Conservation (phyloP, 2,329 filamentous ascomycete genomes). For the Fusarium tjaetaba region DNA sequence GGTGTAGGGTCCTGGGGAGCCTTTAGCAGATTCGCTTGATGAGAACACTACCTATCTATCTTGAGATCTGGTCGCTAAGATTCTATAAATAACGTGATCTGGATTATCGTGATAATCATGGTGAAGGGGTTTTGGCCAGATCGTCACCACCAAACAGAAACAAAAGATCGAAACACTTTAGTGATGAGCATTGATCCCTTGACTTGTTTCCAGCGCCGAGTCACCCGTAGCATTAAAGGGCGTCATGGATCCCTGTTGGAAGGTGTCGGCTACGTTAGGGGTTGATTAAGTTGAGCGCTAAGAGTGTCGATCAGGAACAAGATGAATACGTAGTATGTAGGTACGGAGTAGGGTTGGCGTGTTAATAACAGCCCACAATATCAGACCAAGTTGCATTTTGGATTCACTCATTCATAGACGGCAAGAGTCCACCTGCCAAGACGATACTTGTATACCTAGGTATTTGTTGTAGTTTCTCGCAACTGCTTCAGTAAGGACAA, state of each 20-base stretch:
- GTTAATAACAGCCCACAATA: background rate
- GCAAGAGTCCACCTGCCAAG: background rate
- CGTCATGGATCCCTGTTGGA: slow-evolving; percentile 17
- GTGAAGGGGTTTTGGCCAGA: background rate
- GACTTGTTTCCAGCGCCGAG: slow-evolving; percentile 5
- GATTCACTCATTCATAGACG: too few species aligned
- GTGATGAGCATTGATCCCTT: background rate
- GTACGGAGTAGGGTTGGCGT: background rate
- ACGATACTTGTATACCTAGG: too few species aligned
- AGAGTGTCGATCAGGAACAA: slow-evolving; percentile 35
- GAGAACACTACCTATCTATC: background rate
- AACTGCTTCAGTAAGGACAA: background rate
- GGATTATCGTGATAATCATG: background rate
- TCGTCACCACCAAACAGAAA: background rate
- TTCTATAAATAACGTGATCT: background rate
- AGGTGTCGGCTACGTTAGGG: slow-evolving; percentile 14
- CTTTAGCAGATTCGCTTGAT: background rate
- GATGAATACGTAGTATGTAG: background rate
- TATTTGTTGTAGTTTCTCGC: background rate
- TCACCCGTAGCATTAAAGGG: slow-evolving; percentile 4
- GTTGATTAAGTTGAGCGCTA: slow-evolving; percentile 32
- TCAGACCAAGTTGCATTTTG: background rate
- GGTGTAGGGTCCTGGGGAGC: background rate
- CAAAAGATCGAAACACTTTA: slow-evolving; percentile 4
- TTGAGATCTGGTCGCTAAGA: background rate